Base-by-base conservation (phyloP, 805 yeast species). In the Peterozyma toletana region DNA sequence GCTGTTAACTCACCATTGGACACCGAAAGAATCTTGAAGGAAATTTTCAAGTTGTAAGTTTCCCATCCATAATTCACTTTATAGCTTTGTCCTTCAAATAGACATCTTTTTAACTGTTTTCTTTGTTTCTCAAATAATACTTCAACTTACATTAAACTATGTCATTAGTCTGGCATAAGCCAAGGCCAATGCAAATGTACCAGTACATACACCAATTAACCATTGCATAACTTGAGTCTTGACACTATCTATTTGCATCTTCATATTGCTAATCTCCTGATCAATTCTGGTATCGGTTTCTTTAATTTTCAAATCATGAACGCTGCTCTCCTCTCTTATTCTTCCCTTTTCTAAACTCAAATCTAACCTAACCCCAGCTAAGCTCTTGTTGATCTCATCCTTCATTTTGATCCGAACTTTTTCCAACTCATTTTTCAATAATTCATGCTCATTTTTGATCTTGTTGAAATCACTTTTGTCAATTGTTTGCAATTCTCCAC, bases 191-290 rank as follows among this genome's bases (percentile, higher is more conserved):
- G 98, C 98, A 65, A 91, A 87, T 1, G 97, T 86, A 84, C 98
- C 99, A 1, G 98, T 90, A 58, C 96, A 86, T 15, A 93, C 97
- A 71, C 98, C 98, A 54, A 93, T 88, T 50, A 93, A 74, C 99
- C 99, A 93, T 65, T 93, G 99, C 82, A 89, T 78, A 40, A 93
- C 97, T 61, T 93, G 97, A 2, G 96, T 87, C 67, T 93, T 93
- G 30, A 91, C 96, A 37, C 87, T 80, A 57, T 93, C 96, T 52
- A 93, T 89, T 64, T 91, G 96, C 72, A 90, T 86, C 63, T 86
- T 90, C 78, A 93, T 86, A 59, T 93, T 91, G 35, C 91, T 83
- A 27, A 93, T 83, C 56, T 93, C 99, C 63, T 93, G 96, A 60
- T 93, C 97, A 43, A 93, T 90, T 50, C 96, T 73, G 3, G 96